phyloP scores from a whole-genome alignment of 306 rosid species.

The Oemleria cerasiformis region DNA sequence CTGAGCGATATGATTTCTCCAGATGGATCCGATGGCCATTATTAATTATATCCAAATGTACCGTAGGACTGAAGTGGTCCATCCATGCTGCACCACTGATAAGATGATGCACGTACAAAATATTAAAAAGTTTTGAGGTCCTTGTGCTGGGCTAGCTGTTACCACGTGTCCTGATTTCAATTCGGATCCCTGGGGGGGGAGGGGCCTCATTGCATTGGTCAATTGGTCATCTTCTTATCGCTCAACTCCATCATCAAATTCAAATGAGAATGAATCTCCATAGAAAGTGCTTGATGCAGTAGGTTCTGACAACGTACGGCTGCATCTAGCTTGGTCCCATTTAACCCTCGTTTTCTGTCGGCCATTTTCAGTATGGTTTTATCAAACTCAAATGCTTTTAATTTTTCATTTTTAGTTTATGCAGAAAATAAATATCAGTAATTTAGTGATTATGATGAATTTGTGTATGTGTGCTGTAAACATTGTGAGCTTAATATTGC shows the following conservation, averaged over 20 bases:
- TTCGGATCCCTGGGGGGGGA: slow-evolving; percentile 19
- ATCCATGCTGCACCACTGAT: background rate
- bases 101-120: background rate
- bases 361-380: slow-evolving; percentile 30
- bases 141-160: background rate
- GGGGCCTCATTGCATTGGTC: slow-evolving; percentile 14
- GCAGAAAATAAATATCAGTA: no score
- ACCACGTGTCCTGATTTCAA: slow-evolving; percentile 32
- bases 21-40: no score
- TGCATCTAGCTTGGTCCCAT: slow-evolving; percentile 16
- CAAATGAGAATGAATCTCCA: slow-evolving; percentile 6
- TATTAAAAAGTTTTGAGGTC: background rate
- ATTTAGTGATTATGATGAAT: no score
- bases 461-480: no score
- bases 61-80: background rate
- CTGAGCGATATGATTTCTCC: no score
- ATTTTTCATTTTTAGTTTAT: no score
- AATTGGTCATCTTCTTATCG: slow-evolving; percentile 15
- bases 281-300: background rate
- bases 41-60: background rate
- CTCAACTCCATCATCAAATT: background rate
- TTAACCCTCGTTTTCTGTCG: slow-evolving; percentile 38
- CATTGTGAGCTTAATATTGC: no score
- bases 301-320: background rate
- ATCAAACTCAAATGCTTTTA: no score